Evolutionary conservation across 1,284 basidiomycete genomes (phyloP).

Genomic region (Rhodotorula sp.): DNA sequence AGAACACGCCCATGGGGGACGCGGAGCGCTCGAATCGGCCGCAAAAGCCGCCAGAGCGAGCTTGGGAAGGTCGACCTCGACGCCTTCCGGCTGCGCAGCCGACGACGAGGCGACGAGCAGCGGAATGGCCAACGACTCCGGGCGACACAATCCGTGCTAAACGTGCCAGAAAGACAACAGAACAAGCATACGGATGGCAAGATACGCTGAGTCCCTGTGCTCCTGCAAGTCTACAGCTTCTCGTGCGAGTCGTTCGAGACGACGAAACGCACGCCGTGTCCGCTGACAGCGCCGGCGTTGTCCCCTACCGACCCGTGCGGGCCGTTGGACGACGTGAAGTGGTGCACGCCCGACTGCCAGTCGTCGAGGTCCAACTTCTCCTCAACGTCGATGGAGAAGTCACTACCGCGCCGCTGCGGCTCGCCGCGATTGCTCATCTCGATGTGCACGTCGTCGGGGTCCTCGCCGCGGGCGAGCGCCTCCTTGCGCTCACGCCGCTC

Average conservation of each 20-base stretch:
- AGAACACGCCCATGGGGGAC: no score
- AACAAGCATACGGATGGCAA: no score
- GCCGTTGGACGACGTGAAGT: not conserved
- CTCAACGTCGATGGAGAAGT: constrained; percentile 8
- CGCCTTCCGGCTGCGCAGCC: not conserved
- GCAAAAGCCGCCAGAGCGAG: no score
- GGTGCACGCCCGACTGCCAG: not conserved
- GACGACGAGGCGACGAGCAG: no score
- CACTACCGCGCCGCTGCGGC: not conserved
- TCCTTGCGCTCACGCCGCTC: constrained; percentile 20
- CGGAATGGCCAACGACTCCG: no score
- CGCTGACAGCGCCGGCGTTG: not conserved
- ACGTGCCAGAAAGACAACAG: no score
- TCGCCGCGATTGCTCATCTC: not conserved
- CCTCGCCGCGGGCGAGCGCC: not conserved
- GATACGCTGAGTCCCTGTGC: no score
- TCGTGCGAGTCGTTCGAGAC: constrained; percentile 1
- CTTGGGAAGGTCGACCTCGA: no score
- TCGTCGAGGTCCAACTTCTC: constrained; percentile 20
- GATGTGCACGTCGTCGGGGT: not conserved
- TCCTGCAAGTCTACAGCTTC: not conserved
- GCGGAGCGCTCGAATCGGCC: no score
- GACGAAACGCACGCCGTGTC: not conserved
- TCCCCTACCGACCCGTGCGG: not conserved
- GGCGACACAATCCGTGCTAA: no score